phyloP scores from a whole-genome alignment of 2,329 filamentous ascomycete genomes.

The Fusarium sp. region DNA sequence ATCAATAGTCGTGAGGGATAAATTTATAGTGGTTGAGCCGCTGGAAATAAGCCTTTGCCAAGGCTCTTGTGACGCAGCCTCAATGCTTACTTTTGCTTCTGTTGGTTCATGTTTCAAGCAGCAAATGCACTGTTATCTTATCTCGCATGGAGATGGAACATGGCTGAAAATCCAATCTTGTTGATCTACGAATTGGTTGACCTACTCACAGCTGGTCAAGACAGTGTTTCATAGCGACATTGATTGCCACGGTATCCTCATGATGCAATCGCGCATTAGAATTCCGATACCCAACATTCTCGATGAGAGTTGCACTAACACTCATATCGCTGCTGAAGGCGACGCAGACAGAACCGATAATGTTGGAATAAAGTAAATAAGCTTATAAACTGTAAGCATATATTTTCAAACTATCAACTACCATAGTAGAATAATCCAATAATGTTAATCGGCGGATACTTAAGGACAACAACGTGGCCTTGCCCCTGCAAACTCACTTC shows the following conservation, averaged over 20 bases:
- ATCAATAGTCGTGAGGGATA: neutral
- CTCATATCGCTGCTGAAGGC: neutral
- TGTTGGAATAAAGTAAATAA: neutral
- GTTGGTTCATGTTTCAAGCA: neutral
- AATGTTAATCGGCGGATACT: neutral
- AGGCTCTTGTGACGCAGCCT: neutral
- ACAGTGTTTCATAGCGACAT: neutral
- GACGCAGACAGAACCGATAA: too few relatives aligned
- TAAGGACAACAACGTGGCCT: neutral
- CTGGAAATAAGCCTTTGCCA: constrained; percentile 15
- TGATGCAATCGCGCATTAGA: neutral
- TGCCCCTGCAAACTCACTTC: neutral
- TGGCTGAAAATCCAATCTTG: neutral
- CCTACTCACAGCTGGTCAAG: neutral
- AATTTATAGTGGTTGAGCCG: neutral
- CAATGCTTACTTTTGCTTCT: neutral
- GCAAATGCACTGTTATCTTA: neutral
- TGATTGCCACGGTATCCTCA: neutral
- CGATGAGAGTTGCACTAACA: neutral
- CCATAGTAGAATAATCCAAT: accelerated
- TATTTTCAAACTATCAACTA: neutral
- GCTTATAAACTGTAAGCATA: neutral
- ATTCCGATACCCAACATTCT: too few relatives aligned
- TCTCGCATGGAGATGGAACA: neutral
- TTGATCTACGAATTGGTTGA: neutral